A percentile compares a stretch with the other conserved stretches of the same genome.
Evolutionary conservation across 2,329 filamentous ascomycete genomes (phyloP).

Genomic region (Aspergillus fischeri): DNA sequence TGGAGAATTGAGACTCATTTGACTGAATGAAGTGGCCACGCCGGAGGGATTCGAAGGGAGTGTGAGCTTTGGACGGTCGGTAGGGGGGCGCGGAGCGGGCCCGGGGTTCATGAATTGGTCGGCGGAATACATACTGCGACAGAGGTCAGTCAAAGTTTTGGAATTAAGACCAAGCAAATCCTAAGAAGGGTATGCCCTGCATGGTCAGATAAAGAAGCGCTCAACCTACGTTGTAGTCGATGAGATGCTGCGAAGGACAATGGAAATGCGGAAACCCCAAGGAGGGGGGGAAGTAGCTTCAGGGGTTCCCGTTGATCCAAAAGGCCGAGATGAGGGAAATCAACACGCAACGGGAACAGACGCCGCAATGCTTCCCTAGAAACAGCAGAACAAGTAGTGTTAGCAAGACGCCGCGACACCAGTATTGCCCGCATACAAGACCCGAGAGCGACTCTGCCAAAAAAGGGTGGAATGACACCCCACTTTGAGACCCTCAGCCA

Average conservation of each 20-base stretch:
- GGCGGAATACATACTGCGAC: constrained; percentile 50
- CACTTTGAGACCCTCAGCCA: neutral
- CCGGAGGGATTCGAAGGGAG: constrained; percentile 67
- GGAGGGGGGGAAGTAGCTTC: neutral
- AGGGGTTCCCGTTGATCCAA: neutral
- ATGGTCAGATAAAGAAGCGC: neutral
- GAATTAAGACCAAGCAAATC: neutral
- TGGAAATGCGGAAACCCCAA: neutral
- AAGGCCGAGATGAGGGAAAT: neutral
- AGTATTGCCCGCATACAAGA: neutral
- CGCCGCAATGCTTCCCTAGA: neutral
- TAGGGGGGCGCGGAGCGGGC: constrained; percentile 85
- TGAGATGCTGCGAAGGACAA: neutral
- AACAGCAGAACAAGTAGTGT: neutral
- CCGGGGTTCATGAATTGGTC: constrained; percentile 93
- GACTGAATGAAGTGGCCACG: constrained; percentile 63
- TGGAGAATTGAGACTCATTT: constrained; percentile 66
- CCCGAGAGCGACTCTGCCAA: neutral
- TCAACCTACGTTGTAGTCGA: neutral
- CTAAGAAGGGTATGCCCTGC: neutral
- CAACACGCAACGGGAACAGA: neutral
- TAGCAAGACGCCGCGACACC: neutral
- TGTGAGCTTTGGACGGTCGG: constrained; percentile 74
- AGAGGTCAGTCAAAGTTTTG: constrained; percentile 6
- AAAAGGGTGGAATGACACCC: neutral